These are phyloP conservation scores for Xylaria sp. DNA, from an alignment of 2,329 filamentous ascomycete species.

Conservation along the genomic window DNA sequence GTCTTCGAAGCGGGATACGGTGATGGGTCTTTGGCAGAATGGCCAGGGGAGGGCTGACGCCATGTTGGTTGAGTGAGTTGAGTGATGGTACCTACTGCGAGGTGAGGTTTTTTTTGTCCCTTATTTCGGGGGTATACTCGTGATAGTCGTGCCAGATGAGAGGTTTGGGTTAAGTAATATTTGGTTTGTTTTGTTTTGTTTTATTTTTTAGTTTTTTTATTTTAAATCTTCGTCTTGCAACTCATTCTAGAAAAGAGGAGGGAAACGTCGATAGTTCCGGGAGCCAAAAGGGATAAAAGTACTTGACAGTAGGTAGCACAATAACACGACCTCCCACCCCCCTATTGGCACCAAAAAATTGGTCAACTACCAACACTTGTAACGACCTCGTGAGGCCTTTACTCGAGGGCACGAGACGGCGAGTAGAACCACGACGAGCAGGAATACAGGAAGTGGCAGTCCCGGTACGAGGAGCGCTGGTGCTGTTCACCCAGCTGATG, in stretches of 20 bases:
- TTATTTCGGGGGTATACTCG: neutral
- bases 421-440: neutral
- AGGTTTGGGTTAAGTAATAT: too few species aligned
- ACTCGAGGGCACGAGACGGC: neutral
- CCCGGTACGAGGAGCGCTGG: neutral
- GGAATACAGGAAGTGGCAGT: neutral
- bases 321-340: neutral
- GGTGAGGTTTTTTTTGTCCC: neutral
- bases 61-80: neutral
- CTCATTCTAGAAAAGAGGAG: neutral
- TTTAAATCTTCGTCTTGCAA: neutral
- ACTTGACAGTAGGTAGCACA: neutral
- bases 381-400: neutral
- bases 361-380: neutral
- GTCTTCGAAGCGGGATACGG: neutral
- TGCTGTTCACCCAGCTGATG: neutral
- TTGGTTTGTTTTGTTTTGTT: too few species aligned
- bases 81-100: too few species aligned
- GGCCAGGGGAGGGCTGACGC: slow-evolving; percentile 3
- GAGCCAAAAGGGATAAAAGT: neutral
- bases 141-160: neutral
- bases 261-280: neutral
- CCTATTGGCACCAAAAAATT: neutral
- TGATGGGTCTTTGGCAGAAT: neutral
- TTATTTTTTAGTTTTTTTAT: too few species aligned